These are phyloP conservation scores for Penicillium paradoxum DNA, from an alignment of 495 filamentous ascomycete species.

Conservation along the genomic window DNA sequence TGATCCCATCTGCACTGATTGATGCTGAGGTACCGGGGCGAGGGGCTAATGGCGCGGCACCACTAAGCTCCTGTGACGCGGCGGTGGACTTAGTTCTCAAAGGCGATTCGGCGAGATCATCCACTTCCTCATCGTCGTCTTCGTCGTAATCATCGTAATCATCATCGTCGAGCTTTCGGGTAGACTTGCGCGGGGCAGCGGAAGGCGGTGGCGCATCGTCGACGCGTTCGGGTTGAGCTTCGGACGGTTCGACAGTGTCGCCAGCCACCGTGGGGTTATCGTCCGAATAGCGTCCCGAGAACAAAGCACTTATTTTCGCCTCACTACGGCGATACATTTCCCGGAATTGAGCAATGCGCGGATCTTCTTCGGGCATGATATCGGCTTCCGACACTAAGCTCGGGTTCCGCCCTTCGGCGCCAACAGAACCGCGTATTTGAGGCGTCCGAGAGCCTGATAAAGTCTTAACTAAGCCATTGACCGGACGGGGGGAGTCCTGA, in stretches of 20 bases:
- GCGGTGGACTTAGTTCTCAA: conserved; percentile 54
- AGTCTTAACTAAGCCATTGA: conserved; percentile 45
- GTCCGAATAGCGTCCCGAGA: conserved; percentile 45
- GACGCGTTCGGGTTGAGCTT: conserved; percentile 31
- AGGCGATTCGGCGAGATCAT: conserved; percentile 47
- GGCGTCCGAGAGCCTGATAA: conserved; percentile 46
- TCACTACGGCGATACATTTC: conserved; percentile 56
- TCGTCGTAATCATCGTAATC: conserved; percentile 81
- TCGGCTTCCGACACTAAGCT: conserved; percentile 48
- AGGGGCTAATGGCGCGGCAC: conserved; percentile 26
- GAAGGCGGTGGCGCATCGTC: conserved; percentile 35
- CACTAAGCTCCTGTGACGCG: conserved; percentile 34
- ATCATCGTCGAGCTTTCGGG: conserved; percentile 74
- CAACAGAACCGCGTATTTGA: conserved; percentile 45
- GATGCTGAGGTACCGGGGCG: conserved; percentile 27
- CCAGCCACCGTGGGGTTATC: conserved; percentile 29
- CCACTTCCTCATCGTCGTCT: conserved; percentile 70
- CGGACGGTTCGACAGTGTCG: conserved; percentile 24
- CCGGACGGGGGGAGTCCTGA: conserved; percentile 38
- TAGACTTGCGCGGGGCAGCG: conserved; percentile 52
- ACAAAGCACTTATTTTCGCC: conserved; percentile 54
- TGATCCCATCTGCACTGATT: conserved; percentile 27
- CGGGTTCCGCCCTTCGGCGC: conserved; percentile 43
- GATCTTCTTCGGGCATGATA: conserved; percentile 57
- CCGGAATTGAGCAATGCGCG: conserved; percentile 55